Conservation (phyloP, 768 basidiomycete species). For the Boletus patriciae region DNA sequence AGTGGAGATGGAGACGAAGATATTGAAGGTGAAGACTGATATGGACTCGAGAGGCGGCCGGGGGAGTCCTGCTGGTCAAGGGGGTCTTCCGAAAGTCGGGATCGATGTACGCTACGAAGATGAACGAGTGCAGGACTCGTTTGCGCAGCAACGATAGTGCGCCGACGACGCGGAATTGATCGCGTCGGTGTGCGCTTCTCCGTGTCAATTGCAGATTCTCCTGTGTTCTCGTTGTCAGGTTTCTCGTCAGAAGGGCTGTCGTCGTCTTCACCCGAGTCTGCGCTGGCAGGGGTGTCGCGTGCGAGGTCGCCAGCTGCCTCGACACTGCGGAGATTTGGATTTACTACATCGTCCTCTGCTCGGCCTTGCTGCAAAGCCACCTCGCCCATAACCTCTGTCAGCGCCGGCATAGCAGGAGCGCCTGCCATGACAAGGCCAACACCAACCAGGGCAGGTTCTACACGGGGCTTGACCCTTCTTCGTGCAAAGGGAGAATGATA, state of each 20-base stretch:
- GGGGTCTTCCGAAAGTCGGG: conserved; percentile 69
- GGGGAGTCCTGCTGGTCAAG: conserved; percentile 63
- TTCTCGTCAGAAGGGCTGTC: conserved; percentile 49
- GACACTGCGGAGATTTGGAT: conserved; percentile 48
- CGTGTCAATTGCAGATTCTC: conserved; percentile 16
- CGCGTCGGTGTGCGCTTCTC: conserved; percentile 13
- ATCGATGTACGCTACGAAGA: conserved; percentile 49
- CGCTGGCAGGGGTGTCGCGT: conserved; percentile 21
- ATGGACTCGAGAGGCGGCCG: conserved; percentile 44
- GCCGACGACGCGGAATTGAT: conserved; percentile 36
- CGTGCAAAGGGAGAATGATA: conserved; percentile 49
- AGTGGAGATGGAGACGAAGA: conserved; percentile 46
- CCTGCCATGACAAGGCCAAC: conserved; percentile 81
- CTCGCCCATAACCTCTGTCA: conserved; percentile 74
- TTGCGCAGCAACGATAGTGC: conserved; percentile 63
- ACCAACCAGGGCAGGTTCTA: conserved; percentile 78
- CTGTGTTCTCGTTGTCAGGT: conserved; percentile 25
- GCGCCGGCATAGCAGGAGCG: conserved; percentile 68
- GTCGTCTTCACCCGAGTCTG: conserved; percentile 37
- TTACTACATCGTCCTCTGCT: conserved; percentile 57
- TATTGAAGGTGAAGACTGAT: conserved; percentile 73
- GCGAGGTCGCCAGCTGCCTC: conserved; percentile 45
- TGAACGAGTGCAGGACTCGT: conserved; percentile 74
- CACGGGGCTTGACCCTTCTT: conserved; percentile 69
- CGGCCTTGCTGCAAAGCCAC: conserved; percentile 91